Base-by-base conservation (phyloP, 2,329 filamentous ascomycete species). In the Xylaria sp. region DNA sequence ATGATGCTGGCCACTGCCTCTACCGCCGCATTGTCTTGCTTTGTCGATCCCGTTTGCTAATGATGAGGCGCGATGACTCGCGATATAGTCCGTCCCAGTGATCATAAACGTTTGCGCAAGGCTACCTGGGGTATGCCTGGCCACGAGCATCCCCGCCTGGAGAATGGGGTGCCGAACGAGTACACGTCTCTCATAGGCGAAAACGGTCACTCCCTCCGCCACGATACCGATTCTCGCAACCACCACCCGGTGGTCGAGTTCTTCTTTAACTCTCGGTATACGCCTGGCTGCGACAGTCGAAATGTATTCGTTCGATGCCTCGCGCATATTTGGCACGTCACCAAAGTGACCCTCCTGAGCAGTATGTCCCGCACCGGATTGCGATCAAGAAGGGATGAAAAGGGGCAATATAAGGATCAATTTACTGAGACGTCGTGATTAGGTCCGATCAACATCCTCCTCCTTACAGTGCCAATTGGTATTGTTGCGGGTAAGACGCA, bases 401-500 rank as follows among this genome's bases (percentile, higher is more conserved):
- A 16, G 42, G 47, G 58, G 50, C 48, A 42, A 9, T 4, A 16
- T 16, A 9, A 13, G 10, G 4, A 4, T 30, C 10, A 23, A 8
- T 50, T 39, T 65, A 30, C 62, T 68, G 62, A 67, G 50, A 53
- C 30, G 13, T 46, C 63, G 39, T 42, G 23, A 11, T 34, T 58
- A 85, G 82, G 78, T 66, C 83, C 83, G 72, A 79, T 85, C 71
- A 93, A 92, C 72, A 81, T 87, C 65, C 79, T 88, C 57, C 85
- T 94, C 64, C 78, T 91, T 61, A 86, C 87, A 69, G 90, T 92
- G 7, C 89, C 89, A 8, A 73, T 90, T 48, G 89, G 89, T 62
- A 89, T 92, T 63, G 69, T 86, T 56, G 84, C 88, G 60, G 89
- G 88, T 60, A 75, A 77, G 11, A 68, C 83, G 61, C 76, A 78